Conservation (phyloP, 257 asterid species). For the Asclepias syriaca region DNA sequence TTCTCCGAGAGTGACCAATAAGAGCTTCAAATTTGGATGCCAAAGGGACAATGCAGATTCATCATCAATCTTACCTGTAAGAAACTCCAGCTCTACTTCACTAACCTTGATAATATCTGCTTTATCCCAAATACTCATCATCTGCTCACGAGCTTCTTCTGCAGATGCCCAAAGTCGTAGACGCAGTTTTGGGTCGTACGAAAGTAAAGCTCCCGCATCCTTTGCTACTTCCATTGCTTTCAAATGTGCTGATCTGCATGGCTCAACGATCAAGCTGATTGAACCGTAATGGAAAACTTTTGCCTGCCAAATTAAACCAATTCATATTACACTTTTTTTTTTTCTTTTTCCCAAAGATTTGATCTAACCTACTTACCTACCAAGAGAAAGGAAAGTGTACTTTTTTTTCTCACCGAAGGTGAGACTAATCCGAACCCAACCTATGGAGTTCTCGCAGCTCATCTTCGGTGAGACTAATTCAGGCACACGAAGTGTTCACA, state of each 20-base stretch:
- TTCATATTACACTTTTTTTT: no score
- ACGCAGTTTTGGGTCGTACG: constrained; percentile 88
- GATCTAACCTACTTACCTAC: no score
- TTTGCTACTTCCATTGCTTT: constrained; percentile 93
- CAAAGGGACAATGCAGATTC: constrained; percentile 81
- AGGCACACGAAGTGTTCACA: no score
- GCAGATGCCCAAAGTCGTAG: constrained; percentile 84
- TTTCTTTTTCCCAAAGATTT: no score
- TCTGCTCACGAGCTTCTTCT: constrained; percentile 69
- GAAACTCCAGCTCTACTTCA: constrained; percentile 81
- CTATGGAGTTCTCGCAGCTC: no score
- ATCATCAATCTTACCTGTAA: constrained; percentile 88
- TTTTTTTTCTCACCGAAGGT: no score
- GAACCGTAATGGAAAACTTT: constrained; percentile 95
- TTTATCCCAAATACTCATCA: constrained; percentile 82
- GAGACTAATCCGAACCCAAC: no score
- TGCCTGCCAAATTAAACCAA: constrained; percentile 32
- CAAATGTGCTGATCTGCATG: constrained; percentile 91
- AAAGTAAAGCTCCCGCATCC: constrained; percentile 82
- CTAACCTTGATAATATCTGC: constrained; percentile 94
- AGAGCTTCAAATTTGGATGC: constrained; percentile 83
- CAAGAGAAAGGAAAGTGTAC: no score
- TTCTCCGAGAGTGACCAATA: constrained; percentile 85
- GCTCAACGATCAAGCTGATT: constrained; percentile 94
- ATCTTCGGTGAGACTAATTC: no score